Evolutionary conservation across 805 yeast genomes (phyloP).

Genomic region (Zygosaccharomyces bisporus): DNA sequence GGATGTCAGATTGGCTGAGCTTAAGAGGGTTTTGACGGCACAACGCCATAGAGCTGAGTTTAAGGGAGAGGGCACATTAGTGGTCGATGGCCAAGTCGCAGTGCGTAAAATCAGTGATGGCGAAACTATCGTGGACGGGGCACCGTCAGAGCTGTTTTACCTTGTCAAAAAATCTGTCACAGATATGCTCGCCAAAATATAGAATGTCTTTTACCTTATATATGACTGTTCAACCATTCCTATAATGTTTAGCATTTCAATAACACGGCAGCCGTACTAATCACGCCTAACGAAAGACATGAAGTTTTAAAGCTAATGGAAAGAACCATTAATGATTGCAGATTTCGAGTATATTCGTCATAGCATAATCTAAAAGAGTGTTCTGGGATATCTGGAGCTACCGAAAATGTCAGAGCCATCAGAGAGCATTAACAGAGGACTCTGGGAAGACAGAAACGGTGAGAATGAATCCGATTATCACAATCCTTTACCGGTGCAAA

Average conservation of each 20-base stretch:
- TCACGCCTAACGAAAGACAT: slow-evolving; percentile 4
- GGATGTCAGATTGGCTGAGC: slow-evolving; percentile 77
- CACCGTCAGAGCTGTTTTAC: slow-evolving; percentile 69
- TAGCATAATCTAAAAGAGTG: too few relatives aligned
- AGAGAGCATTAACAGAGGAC: slow-evolving; percentile 4
- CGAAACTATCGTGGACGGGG: slow-evolving; percentile 81
- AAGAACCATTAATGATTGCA: too few relatives aligned
- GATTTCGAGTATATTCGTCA: too few relatives aligned
- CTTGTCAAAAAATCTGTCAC: slow-evolving; percentile 68
- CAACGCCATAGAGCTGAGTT: slow-evolving; percentile 76
- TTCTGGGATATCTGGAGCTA: not conserved
- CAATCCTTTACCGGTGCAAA: slow-evolving; percentile 38
- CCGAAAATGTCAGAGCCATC: not conserved
- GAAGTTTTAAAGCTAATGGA: not conserved
- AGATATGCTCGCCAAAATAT: slow-evolving; percentile 71
- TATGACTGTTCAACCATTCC: not conserved
- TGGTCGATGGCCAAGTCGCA: slow-evolving; percentile 72
- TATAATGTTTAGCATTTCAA: not conserved
- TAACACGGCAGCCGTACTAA: not conserved
- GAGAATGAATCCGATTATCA: slow-evolving; percentile 3
- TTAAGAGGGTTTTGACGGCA: slow-evolving; percentile 57
- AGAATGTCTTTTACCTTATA: not conserved
- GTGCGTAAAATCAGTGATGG: slow-evolving; percentile 79
- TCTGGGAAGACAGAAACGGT: slow-evolving; percentile 8
- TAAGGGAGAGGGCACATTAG: slow-evolving; percentile 88